Base-by-base conservation (phyloP, 345 rosid genomes). In the Gossypium longicalyx region DNA sequence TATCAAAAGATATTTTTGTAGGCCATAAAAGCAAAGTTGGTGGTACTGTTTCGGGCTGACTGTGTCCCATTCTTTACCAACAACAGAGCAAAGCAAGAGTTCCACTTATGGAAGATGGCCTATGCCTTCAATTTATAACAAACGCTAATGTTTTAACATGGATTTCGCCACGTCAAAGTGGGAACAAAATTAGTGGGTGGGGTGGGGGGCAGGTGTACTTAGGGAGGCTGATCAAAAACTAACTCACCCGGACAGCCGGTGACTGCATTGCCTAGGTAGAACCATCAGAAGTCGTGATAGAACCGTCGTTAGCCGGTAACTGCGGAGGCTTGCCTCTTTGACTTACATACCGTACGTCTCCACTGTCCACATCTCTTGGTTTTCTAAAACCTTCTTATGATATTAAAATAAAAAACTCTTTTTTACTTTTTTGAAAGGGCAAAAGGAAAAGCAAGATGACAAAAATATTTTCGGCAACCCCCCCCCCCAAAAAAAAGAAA, bases 221-320 rank as follows among this genome's bases (percentile, higher is more conserved):
- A 6, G 9, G 17, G 53, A 75, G 70, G 47, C 13, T 48, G 61
- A 58, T 57, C 8, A 22, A 58, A 58, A 64, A 44, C 52, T 57
- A 54, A 22, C 19, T 2, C 22, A 52, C 41, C 16, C 73, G 44
- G 71, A 74, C 77, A 56, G 67, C 73, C 79, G 74, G 77, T 22
- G 66, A 41, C 61, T 20, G 51, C 48, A n/a, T 1, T 34, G 72
- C 4, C 25, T 23, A 27, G 77, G 54, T 29, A 68, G 23, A 11
- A 12, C 62, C 58, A 48, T 77, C 79, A 83, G 83, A 72, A 74
- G 84, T 86, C 95, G 92, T 88, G 72, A 82, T 78, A 77, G 82
- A 74, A 85, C 89, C 80, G 90, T 93, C 78, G 85, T 75, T 80
- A 64, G 15, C 82, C 89, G 83, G 89, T 83, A 75, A 77, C 81